These are phyloP conservation scores for Plasmodium reichenowi DNA, from an alignment of 169 alveolate species.

Conservation along the genomic window DNA sequence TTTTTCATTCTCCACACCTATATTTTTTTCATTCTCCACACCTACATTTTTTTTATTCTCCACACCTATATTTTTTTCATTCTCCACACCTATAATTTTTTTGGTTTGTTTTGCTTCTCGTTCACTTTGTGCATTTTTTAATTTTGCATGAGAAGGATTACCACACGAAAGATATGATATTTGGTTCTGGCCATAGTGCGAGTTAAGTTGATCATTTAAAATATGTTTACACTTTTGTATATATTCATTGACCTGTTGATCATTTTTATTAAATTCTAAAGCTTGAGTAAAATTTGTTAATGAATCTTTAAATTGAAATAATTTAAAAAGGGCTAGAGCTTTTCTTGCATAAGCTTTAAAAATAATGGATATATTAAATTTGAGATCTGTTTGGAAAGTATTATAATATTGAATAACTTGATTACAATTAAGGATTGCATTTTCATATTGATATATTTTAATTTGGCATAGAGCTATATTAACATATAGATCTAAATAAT, in stretches of 20 bases:
- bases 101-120: background rate
- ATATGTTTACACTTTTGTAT: slow-evolving; percentile 12
- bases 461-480: slow-evolving; percentile 47
- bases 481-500: slow-evolving; percentile 20
- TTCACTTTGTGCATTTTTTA: background rate
- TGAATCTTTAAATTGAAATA: slow-evolving; percentile 9
- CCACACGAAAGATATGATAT: too few relatives aligned
- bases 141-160: too few relatives aligned
- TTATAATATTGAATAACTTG: slow-evolving; percentile 28
- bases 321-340: slow-evolving; percentile 16
- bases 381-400: slow-evolving; percentile 3
- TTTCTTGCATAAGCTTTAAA: slow-evolving; percentile 44
- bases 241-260: background rate
- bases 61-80: too few relatives aligned
- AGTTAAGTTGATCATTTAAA: background rate
- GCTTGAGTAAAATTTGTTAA: slow-evolving; percentile 6
- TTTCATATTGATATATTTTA: slow-evolving; percentile 36
- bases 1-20: too few relatives aligned
- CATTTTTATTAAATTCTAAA: background rate
- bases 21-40: too few relatives aligned
- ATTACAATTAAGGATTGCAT: slow-evolving; percentile 35
- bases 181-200: background rate
- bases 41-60: too few relatives aligned
- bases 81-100: too few relatives aligned
- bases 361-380: background rate